Evolutionary conservation across 805 yeast species (phyloP), one percentile per base, ranked within the genome.

Genomic region (Jamesozyma gamospora): DNA sequence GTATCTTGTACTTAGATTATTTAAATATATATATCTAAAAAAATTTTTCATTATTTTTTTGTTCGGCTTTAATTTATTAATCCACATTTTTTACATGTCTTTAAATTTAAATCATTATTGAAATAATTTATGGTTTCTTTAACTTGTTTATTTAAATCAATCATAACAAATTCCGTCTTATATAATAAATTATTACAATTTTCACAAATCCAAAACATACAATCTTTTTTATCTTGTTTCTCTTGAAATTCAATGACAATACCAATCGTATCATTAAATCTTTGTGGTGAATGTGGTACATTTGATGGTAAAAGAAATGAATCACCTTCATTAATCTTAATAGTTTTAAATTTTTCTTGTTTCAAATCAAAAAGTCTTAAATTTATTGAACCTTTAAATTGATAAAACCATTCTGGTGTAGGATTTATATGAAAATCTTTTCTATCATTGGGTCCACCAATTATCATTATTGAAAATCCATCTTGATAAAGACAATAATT

Each of bases 371-470:
- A 95, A 1, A 88, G 94, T 45, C 76, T 77, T 45, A 88, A 67
- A 16, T 82, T 72, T 95, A 88, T 87, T 19, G 70, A 67, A 2
- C 96, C 96, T 60, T 84, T 84, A 58, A 81, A 74, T 69, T 82
- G 90, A 62, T 81, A 78, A 59, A 88, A 88, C 75, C 86, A 88
- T 54, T 88, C 96, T 0, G 96, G 96, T 0, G 96, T 88, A 51
- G 85, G 94, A 55, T 88, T 88, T 36, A 88, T 75, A 55, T 88
- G 96, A 57, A 85, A 88, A 57, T 88, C 96, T 0, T 95, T 87
- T 42, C 96, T 70, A 53, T 80, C 94, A 58, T 88, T 88, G 3
- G 96, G 96, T 0, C 96, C 96, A 13, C 96, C 96, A 1, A 88
- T 94, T 37, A 87, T 78, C 96, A 88, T 88, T 28, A 87, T 86